Base-by-base conservation (phyloP, 2,329 filamentous ascomycete genomes). In the Alternaria burnsii region DNA sequence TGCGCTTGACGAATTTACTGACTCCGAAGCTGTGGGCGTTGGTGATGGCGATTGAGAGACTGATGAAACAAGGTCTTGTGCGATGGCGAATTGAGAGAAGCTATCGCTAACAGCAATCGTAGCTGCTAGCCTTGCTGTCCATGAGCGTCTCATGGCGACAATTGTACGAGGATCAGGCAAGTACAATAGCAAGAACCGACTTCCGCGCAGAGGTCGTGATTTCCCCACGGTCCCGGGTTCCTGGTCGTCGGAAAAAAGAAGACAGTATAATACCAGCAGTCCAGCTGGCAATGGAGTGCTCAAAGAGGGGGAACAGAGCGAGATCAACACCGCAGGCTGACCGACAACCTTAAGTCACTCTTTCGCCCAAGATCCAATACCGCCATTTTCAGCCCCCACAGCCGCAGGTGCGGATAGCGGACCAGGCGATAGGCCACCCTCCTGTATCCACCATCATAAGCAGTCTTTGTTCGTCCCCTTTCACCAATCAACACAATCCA, bases 51-150 rank as follows among this genome's bases (percentile, higher is more conserved):
- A 38, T 34, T 18, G 22, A 20, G 34, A 12, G 7, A 10, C 7
- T 43, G 26, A 34, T 20, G 34, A 30, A 18, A n/a, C 12, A 22
- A 53, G 6, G n/a, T 32, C 26, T 58, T 63, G 62, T 36, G 62
- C 55, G n/a, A 52, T 16, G 16, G 43, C 32, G 6, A 10, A 42
- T 11, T 59, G 41, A 22, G 54, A 40, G 28, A 55, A 50, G 28
- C 66, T 48, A 36, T 65, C 62, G 40, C 58, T 59, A 41, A 55
- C 47, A 60, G 38, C 55, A 44, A 67, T 18, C n/a, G 47, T 52
- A 12, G 58, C 55, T 53, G 60, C 66, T 51, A 68, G 51, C 55
- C 62, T 59, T 24, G 53, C 47, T 10, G 58, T 44, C 55, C 55
- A 65, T 16, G 53, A 59, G 32, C 40, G 59, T 32, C 46, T 60